Base-by-base conservation (phyloP, 1,284 basidiomycete genomes). In the Ceratobasidium sp. region DNA sequence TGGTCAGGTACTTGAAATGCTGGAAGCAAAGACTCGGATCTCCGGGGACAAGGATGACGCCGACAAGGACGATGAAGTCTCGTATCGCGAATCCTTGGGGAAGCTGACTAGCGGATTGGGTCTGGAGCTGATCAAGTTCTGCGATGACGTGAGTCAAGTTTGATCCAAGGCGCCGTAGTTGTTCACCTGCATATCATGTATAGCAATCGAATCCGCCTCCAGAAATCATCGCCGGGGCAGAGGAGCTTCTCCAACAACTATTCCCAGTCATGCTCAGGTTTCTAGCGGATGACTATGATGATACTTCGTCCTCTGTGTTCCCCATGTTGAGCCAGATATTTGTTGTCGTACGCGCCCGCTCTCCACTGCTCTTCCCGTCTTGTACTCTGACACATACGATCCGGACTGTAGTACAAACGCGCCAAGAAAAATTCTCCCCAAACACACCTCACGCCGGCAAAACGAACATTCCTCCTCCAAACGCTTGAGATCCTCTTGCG, bases 81-180 rank as follows among this genome's bases (percentile, higher is more conserved):
- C 90, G 7, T 98, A 98, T 83, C 86, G 96, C 58, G 96, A 97
- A 81, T 90, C 93, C 24, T 84, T 99, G 0, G 97, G 95, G 8
- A 92, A 91, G 78, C 84, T 98, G 53, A 84, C 98, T 58, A 95
- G 96, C 79, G 88, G 88, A 1, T 86, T 95, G 74, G 96, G 96
- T 16, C 84, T 92, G 31, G 97, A 99, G 81, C 83, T 98, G 71
- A 86, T 90, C 79, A 96, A 95, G 81, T 86, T 99, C 73, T 83
- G 88, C 54, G 88, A 88, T 37, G 94, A 98, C 77, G 94, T 93
- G 80, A 79, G 88, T 85, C n/a, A 11, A 39, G 1, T n/a, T 22
- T 37, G 19, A 51, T 56, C 61, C 74, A 22, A 75, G 59, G 24
- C 51, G 58, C 5, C 9, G 13, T 59, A 22, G 31, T 59, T 59